phyloP scores from a whole-genome alignment of 208 protist species.

The Naegleria lovaniensis region DNA sequence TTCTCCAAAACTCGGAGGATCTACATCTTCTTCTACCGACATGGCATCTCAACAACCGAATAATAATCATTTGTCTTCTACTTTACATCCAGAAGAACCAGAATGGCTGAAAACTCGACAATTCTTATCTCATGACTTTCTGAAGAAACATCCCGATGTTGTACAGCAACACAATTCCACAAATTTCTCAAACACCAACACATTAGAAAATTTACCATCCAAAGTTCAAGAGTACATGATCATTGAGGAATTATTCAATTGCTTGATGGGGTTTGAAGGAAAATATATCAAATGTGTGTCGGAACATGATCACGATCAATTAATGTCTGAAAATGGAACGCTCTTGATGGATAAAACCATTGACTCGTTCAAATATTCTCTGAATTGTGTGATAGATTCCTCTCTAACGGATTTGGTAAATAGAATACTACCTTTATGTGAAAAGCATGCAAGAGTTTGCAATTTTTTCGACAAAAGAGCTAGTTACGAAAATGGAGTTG shows the following conservation, averaged over 20 bases:
- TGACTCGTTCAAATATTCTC: neutral
- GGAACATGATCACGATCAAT: neutral
- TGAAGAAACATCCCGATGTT: neutral
- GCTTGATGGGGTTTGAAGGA: constrained; percentile 1
- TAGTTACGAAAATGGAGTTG: constrained; percentile 40
- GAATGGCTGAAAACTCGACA: neutral
- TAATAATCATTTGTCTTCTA: too few relatives aligned
- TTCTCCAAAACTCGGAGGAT: too few relatives aligned
- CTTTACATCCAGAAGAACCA: neutral
- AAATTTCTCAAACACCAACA: neutral
- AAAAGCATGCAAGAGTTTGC: constrained; percentile 29
- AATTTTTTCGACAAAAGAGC: constrained; percentile 31
- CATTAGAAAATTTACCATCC: neutral
- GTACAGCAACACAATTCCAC: neutral
- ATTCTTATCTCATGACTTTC: neutral
- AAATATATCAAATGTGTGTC: neutral
- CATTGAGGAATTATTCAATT: constrained; percentile 12
- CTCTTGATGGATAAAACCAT: neutral
- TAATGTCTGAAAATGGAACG: neutral
- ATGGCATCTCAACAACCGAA: too few relatives aligned
- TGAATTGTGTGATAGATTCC: neutral
- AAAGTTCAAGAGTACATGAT: constrained; percentile 8
- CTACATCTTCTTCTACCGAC: too few relatives aligned
- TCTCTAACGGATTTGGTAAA: neutral
- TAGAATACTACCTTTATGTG: constrained; percentile 39